These are phyloP conservation scores for Amauroascus verrucosus DNA, from an alignment of 2,329 filamentous ascomycete species.

Conservation along the genomic window DNA sequence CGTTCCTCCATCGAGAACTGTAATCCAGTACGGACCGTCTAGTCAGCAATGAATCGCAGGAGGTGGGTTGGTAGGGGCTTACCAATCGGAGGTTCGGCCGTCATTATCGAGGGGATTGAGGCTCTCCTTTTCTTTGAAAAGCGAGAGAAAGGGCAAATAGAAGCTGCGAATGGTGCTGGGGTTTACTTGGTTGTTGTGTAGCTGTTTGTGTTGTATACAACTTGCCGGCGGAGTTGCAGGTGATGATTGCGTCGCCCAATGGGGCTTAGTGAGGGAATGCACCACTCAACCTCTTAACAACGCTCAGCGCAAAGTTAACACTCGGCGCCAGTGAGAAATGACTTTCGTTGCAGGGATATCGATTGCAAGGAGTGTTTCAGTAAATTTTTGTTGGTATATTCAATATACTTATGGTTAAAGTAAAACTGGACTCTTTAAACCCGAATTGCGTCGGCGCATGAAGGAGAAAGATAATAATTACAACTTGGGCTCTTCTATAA, in stretches of 20 bases:
- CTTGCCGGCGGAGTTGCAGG: slow-evolving; percentile 5
- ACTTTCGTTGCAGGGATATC: background rate
- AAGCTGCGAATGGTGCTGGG: too few species aligned
- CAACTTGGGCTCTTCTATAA: too few species aligned
- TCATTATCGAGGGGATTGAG: slow-evolving; percentile 17
- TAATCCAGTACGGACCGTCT: slow-evolving; percentile 10
- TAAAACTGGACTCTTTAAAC: too few species aligned
- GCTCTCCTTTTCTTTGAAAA: too few species aligned
- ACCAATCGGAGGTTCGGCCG: slow-evolving; percentile 44
- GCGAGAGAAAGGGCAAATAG: too few species aligned
- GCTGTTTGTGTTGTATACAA: slow-evolving; percentile 3
- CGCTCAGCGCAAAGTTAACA: background rate
- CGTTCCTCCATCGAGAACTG: slow-evolving; percentile 98
- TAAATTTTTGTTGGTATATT: too few species aligned
- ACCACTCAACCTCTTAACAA: background rate
- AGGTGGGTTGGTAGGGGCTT: slow-evolving; percentile 19
- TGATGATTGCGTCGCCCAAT: slow-evolving; percentile 15
- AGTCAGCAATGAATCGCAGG: slow-evolving; percentile 23
- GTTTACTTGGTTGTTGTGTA: background rate
- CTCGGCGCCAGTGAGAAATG: background rate
- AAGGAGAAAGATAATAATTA: too few species aligned
- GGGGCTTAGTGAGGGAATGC: slow-evolving; percentile 14
- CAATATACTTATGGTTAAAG: too few species aligned
- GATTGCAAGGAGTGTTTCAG: too few species aligned
- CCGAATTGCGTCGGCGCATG: too few species aligned